A percentile compares a stretch with the other conserved stretches of the same genome.
Evolutionary conservation across 2,329 filamentous ascomycete genomes (phyloP).

Genomic region (Diaporthe australafricana): DNA sequence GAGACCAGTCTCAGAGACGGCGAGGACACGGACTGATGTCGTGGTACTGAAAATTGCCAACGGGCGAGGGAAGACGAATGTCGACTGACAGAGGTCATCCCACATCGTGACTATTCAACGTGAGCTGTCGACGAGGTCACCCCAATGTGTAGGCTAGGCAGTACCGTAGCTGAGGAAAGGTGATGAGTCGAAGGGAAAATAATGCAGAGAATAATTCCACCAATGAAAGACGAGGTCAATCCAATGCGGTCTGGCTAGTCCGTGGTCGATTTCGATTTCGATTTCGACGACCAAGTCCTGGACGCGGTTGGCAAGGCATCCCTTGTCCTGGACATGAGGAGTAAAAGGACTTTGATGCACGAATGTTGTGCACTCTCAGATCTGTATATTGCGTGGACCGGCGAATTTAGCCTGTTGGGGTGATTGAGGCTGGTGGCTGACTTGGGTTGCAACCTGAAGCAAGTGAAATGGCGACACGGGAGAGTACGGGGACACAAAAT

Average conservation of each 20-base stretch:
- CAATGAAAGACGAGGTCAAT: conserved; percentile 21
- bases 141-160: neutral
- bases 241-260: neutral
- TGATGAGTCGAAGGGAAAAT: conserved; percentile 33
- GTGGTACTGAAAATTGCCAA: neutral
- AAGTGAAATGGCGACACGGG: neutral
- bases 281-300: neutral
- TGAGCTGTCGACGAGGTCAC: conserved; percentile 6
- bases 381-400: neutral
- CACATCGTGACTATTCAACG: neutral
- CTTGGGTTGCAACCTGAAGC: conserved; percentile 11
- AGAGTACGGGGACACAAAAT: neutral
- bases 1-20: conserved; percentile 2
- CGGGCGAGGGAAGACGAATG: neutral
- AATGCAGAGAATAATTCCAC: conserved; percentile 28
- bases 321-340: neutral
- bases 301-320: neutral
- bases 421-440: conserved; percentile 20
- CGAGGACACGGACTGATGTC: neutral
- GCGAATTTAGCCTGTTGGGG: conserved; percentile 28
- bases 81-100: conserved; percentile 19
- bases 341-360: neutral
- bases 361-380: neutral
- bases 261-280: neutral
- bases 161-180: neutral